Base-by-base conservation (phyloP, 495 filamentous ascomycete genomes). In the Hypoxylon lienhwacheense region DNA sequence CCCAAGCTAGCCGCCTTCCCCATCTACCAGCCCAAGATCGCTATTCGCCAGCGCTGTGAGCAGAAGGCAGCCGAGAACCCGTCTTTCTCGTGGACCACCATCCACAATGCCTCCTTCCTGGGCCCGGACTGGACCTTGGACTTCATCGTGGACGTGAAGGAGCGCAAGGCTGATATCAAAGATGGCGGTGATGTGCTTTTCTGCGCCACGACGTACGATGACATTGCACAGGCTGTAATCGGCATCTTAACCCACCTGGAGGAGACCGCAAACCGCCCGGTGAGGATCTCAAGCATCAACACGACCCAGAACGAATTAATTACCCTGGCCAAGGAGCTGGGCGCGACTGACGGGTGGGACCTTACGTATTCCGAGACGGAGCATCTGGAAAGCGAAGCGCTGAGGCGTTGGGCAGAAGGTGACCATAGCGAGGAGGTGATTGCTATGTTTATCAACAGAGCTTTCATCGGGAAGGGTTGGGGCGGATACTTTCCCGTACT, bases 31-130 rank as follows among this genome's bases (percentile, higher is more conserved):
- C 62, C 68, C 20, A 83, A 83, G 50, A 57, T 78, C 14, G 63
- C 58, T 0, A 53, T 71, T 1, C 55, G 73, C 25, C 54, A 81
- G 5, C 62, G 71, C 14, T 66, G 78, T 15, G 62, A 72, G 41
- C 48, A 74, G 20, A 64, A 67, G 40, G 60, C 63, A 1, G 47
- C 51, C 1, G 53, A 63, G 17, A 65, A 69, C 20, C 60, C 63
- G 3, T 61, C 61, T 5, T 66, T 84, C 12, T 72, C 65, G 1
- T 84, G 76, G 55, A 77, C 73, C 1, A 28, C 66, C 0, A 50
- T 82, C 10, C 55, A 68, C 12, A 79, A 46, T 12, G 78, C 79
- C 0, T 66, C 64, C 1, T 74, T 75, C 48, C 47, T 75, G 7
- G 73, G 58, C 7, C 58, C 58, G 0, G 58, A 61, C 20, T 61